Percentiles rank a stretch among this genome's conserved stretches.
Evolutionary conservation across 169 alveolate genomes (phyloP).

Genomic region (Eimeria maxima): DNA sequence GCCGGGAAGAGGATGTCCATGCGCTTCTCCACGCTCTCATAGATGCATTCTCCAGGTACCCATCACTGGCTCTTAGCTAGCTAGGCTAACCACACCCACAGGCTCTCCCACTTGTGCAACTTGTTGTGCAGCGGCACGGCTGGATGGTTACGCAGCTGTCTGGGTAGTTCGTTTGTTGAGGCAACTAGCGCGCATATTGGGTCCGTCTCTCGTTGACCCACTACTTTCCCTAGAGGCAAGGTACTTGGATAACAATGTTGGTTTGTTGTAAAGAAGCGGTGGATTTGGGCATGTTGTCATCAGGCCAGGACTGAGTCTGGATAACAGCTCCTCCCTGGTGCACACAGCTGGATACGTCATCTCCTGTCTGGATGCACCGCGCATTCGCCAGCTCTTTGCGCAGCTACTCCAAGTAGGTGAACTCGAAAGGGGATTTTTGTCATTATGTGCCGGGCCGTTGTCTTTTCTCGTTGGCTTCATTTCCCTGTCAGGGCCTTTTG

Average conservation of each 20-base stretch:
- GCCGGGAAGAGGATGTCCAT: conserved; percentile 58
- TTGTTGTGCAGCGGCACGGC: not conserved
- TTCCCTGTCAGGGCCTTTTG: not conserved
- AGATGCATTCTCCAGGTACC: conserved; percentile 62
- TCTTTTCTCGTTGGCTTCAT: not conserved
- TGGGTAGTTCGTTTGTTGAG: not conserved
- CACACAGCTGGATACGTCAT: conserved; percentile 60
- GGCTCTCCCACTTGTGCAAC: not conserved
- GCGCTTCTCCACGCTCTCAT: conserved; percentile 64
- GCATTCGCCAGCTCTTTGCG: conserved; percentile 51
- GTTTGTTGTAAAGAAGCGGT: not conserved
- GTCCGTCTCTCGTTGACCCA: not conserved
- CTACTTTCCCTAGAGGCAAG: not conserved
- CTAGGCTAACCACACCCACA: not conserved
- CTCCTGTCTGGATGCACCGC: conserved; percentile 60
- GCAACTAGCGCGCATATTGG: not conserved
- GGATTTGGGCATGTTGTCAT: not conserved
- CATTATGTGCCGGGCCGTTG: not conserved
- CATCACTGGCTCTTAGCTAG: not conserved
- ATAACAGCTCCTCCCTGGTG: conserved; percentile 52
- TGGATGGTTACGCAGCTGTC: not conserved
- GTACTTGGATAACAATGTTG: too few relatives aligned
- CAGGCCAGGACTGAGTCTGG: conserved; percentile 70
- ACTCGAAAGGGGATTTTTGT: not conserved
- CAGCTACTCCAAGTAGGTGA: conserved; percentile 49